phyloP scores from a whole-genome alignment of 169 alveolate species.

The Perkinsus marinus region DNA sequence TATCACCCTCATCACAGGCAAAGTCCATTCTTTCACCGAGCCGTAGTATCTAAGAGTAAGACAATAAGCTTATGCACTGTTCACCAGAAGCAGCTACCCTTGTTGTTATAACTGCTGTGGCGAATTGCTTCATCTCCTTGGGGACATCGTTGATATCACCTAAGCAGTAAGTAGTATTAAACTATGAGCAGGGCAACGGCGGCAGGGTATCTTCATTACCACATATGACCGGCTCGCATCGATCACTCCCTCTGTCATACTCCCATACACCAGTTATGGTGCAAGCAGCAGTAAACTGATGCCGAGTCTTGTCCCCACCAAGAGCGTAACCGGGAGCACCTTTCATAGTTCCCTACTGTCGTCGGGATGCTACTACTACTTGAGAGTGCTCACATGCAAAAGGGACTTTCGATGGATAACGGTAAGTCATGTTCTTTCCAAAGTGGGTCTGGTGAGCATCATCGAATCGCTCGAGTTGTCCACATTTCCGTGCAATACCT shows the following conservation, averaged over 20 bases:
- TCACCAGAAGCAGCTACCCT: neutral
- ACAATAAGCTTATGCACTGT: neutral
- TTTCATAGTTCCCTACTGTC: neutral
- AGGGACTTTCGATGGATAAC: neutral
- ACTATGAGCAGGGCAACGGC: neutral
- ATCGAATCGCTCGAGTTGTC: neutral
- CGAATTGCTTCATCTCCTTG: neutral
- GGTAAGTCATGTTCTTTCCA: neutral
- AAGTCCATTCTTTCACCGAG: neutral
- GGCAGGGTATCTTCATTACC: neutral
- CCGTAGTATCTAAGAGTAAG: neutral
- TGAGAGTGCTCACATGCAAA: neutral
- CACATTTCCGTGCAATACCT: neutral
- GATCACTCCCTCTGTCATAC: neutral
- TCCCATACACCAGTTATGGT: neutral
- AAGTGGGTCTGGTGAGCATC: neutral
- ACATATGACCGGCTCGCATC: neutral
- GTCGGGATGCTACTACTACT: neutral
- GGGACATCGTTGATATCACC: neutral
- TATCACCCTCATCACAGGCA: neutral
- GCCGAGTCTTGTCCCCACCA: neutral
- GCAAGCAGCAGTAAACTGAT: neutral
- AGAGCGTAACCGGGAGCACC: neutral
- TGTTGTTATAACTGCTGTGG: neutral
- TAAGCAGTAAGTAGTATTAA: neutral